phyloP scores from a whole-genome alignment of 306 rosid species.

The Astragalus membranaceus region DNA sequence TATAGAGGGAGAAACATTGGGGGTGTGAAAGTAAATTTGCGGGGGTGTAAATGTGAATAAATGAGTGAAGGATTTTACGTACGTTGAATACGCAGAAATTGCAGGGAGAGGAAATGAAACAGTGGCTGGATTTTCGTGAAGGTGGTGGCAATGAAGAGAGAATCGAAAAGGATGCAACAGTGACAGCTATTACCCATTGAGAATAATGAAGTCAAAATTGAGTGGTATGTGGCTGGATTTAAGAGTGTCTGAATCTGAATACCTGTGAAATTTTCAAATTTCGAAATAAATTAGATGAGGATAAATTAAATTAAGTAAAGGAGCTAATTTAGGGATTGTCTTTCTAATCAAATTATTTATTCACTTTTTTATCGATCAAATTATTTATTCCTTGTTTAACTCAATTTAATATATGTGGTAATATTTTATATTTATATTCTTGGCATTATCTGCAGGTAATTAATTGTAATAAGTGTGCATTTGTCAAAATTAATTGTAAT shows the following conservation, averaged over 20 bases:
- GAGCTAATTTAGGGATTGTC: no score
- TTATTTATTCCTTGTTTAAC: no score
- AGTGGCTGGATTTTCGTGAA: conserved; percentile 14
- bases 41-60: background rate
- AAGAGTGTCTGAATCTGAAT: conserved; percentile 7
- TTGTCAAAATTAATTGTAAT: no score
- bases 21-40: background rate
- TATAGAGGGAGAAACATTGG: background rate
- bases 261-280: conserved; percentile 30
- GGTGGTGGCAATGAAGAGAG: conserved; percentile 22
- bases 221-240: background rate
- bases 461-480: no score
- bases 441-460: no score
- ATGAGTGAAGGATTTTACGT: background rate
- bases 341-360: no score
- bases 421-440: no score
- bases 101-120: background rate
- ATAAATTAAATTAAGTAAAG: no score
- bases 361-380: no score
- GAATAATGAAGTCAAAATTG: conserved; percentile 16
- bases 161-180: conserved; percentile 6
- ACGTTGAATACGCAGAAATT: background rate
- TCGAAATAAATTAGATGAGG: background rate
- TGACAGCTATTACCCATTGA: conserved; percentile 26
- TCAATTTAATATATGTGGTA: no score